phyloP scores from a whole-genome alignment of 352 stramenopile species.

The Elongisporangium anandrum region DNA sequence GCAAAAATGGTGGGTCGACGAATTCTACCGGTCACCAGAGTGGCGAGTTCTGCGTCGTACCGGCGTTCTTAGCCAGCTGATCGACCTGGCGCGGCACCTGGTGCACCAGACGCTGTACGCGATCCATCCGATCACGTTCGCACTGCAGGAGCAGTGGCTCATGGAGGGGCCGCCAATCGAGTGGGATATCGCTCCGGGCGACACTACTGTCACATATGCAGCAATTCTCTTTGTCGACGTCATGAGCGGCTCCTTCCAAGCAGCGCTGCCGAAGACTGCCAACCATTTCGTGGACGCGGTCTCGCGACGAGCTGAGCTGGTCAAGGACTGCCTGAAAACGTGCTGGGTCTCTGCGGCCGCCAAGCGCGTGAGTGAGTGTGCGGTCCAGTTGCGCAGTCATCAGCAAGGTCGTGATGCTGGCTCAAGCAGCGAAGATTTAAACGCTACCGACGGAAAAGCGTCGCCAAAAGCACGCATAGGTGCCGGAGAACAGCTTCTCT shows the following conservation, averaged over 20 bases:
- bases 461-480: background rate
- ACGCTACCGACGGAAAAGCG: background rate
- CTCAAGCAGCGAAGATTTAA: background rate
- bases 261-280: constrained; percentile 69
- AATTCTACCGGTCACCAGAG: constrained; percentile 54
- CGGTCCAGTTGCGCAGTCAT: constrained; percentile 22
- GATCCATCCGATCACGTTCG: constrained; percentile 79
- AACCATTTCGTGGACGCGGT: constrained; percentile 86
- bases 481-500: constrained; percentile 16
- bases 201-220: constrained; percentile 4
- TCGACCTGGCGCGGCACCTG: constrained; percentile 32
- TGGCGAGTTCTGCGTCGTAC: constrained; percentile 85
- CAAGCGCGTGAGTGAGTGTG: constrained; percentile 66
- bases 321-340: constrained; percentile 81
- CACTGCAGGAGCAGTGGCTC: constrained; percentile 88
- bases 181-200: constrained; percentile 57
- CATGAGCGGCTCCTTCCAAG: constrained; percentile 50
- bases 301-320: constrained; percentile 65
- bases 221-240: constrained; percentile 86
- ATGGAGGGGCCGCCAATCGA: constrained; percentile 61
- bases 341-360: constrained; percentile 77
- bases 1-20: constrained; percentile 86
- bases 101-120: constrained; percentile 58
- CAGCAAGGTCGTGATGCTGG: background rate
- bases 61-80: constrained; percentile 44